Percentiles rank a stretch among this genome's conserved stretches.
These are phyloP conservation scores for Flaveria linearis DNA, from an alignment of 129 eudicot species.

Conservation along the genomic window DNA sequence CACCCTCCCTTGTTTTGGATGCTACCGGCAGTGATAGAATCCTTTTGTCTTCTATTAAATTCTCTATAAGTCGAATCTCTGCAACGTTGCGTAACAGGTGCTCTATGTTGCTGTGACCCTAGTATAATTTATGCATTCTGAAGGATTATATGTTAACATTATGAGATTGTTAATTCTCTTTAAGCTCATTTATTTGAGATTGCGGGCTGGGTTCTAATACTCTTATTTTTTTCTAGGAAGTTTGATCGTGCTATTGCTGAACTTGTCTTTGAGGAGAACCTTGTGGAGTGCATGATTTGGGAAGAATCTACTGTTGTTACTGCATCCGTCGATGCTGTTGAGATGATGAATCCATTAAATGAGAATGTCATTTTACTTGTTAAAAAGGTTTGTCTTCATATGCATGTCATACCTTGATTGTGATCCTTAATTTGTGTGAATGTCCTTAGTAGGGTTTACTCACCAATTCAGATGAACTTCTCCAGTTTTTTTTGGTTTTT, in stretches of 20 bases:
- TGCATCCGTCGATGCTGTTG: slow-evolving; percentile 48
- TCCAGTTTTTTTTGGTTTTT: slow-evolving; percentile 12
- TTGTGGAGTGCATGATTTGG: slow-evolving; percentile 66
- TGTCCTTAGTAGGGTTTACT: background rate
- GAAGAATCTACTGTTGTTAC: slow-evolving; percentile 63
- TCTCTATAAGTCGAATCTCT: slow-evolving; percentile 52
- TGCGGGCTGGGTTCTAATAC: slow-evolving; percentile 22
- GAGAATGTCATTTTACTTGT: slow-evolving; percentile 50
- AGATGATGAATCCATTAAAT: slow-evolving; percentile 59
- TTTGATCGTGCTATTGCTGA: slow-evolving; percentile 55
- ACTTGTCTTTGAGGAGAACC: slow-evolving; percentile 45
- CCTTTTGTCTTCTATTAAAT: slow-evolving; percentile 56
- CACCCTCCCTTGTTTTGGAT: slow-evolving; percentile 47
- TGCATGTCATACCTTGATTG: background rate
- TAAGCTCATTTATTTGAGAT: slow-evolving; percentile 4
- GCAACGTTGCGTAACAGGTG: slow-evolving; percentile 68
- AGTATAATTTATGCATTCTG: background rate
- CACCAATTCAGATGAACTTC: slow-evolving; percentile 8
- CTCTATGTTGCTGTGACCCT: slow-evolving; percentile 21
- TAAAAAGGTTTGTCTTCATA: slow-evolving; percentile 52
- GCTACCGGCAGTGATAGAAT: slow-evolving; percentile 54
- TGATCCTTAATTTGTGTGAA: background rate
- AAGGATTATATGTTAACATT: slow-evolving; percentile 15
- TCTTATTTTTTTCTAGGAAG: slow-evolving; percentile 47
- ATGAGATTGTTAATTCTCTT: background rate